Evolutionary conservation across 1,139 yeast genomes (phyloP), one percentile per base, ranked within the genome.

Genomic region (Suhomyces bokatorum): DNA sequence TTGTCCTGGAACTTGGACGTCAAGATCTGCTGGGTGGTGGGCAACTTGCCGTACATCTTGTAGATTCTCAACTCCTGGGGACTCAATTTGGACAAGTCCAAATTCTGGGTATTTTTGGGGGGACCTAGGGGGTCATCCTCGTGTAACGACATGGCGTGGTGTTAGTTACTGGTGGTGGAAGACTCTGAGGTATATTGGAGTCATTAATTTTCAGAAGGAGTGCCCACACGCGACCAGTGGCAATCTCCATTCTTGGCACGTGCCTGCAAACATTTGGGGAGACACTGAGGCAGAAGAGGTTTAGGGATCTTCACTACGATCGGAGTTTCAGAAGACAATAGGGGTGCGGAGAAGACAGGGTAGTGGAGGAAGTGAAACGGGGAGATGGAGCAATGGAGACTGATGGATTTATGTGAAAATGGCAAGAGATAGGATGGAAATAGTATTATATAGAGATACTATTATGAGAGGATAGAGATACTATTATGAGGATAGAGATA

Each of bases 41-140:
- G 99, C 46, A 93, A 71, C 62, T 85, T 87, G 29, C 98, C 98
- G 63, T 91, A 91, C 73, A 90, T 70, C 58, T 81, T 85, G 68
- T 83, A 85, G 31, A 91, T 69, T 51, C 79, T 79, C 57, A 80
- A 66, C 61, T 85, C 93, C 57, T 85, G 88, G 14, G 88, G 85
- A 6, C 84, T 70, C 48, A 85, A 67, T 50, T 79, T 78, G 36
- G 81, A 70, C 45, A 80, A 63, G 57, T 83, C 88, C 39, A 81
- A 57, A 50, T 75, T 64, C 55, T 73, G 78, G 37, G 70, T 66
- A 54, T 74, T 74, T 45, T 59, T 61, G 34, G 79, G 79, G 30
- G 76, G 75, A 22, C 73, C 73, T 63, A 71, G 69, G 38, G 79
- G 80, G 58, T 73, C 78, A 39, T 72, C 78, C 53, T 73, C 78